Percentiles rank a stretch among this genome's conserved stretches.
Evolutionary conservation across 1,284 basidiomycete species (phyloP).

Genomic region (Austroboletus novae-zelandiae): DNA sequence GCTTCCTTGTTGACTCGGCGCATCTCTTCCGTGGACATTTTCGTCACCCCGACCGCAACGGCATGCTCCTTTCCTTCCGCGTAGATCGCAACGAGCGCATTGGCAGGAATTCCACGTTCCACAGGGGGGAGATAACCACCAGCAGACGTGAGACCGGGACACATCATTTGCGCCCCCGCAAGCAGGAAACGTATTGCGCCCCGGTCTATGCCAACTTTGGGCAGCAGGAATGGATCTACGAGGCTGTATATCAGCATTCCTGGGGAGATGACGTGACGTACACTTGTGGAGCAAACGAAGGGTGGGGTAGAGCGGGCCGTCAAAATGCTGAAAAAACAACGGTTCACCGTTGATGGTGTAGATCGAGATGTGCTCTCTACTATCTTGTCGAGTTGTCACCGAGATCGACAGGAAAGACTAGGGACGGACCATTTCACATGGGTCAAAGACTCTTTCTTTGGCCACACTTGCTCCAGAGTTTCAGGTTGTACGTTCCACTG

Average conservation of each 20-base stretch:
- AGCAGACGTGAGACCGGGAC: constrained; percentile 90
- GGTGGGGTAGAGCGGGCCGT: constrained; percentile 90
- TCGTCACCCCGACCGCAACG: constrained; percentile 84
- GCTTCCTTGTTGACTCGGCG: constrained; percentile 86
- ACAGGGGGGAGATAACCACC: constrained; percentile 86
- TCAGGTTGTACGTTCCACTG: constrained; percentile 85
- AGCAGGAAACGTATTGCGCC: constrained; percentile 98
- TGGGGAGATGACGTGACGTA: constrained; percentile 39
- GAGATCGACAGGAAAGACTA: constrained; percentile 25
- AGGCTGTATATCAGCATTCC: constrained; percentile 1
- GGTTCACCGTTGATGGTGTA: constrained; percentile 86
- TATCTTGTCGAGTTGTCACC: constrained; percentile 36
- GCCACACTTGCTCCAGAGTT: constrained; percentile 91
- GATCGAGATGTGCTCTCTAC: constrained; percentile 94
- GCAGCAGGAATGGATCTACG: constrained; percentile 88
- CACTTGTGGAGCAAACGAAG: constrained; percentile 90
- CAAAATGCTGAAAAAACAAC: constrained; percentile 96
- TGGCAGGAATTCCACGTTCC: constrained; percentile 65
- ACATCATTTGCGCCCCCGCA: constrained; percentile 94
- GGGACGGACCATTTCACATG: constrained; percentile 88
- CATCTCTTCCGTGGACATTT: constrained; percentile 87
- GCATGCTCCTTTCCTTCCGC: constrained; percentile 98
- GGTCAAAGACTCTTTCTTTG: constrained; percentile 94
- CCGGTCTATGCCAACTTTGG: constrained; percentile 88
- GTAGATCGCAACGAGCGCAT: constrained; percentile 80